phyloP scores from a whole-genome alignment of 176 grass and related monocot species.

The Triticum aestivum region IWGSC_CS_RefSeq_v2.1 NC_057810.1:136795087-136795586 shows the following conservation, averaged over 20 bases:
- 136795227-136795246: constrained; percentile 97
- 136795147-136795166: constrained; percentile 8
- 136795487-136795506: constrained; percentile 87
- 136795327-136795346: background rate
- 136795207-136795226: constrained; percentile 52
- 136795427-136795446: constrained; percentile 33
- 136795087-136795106: constrained; percentile 92
- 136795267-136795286: constrained; percentile 74
- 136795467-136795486: constrained; percentile 90
- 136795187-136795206: constrained; percentile 10
- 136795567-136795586: constrained; percentile 1
- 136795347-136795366: constrained; percentile 3
- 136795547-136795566: constrained; percentile 44
- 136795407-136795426: constrained; percentile 13
- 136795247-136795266: constrained; percentile 89
- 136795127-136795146: constrained; percentile 4
- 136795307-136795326: constrained; percentile 33
- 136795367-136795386: background rate
- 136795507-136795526: constrained; percentile 90
- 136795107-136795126: constrained; percentile 52
- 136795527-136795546: constrained; percentile 25
- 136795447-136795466: constrained; percentile 57
- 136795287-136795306: constrained; percentile 58
- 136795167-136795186: background rate
- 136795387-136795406: constrained; percentile 13